Evolutionary conservation across 2,329 filamentous ascomycete genomes (phyloP).

Genomic region (Drechslerella dactyloides): DNA sequence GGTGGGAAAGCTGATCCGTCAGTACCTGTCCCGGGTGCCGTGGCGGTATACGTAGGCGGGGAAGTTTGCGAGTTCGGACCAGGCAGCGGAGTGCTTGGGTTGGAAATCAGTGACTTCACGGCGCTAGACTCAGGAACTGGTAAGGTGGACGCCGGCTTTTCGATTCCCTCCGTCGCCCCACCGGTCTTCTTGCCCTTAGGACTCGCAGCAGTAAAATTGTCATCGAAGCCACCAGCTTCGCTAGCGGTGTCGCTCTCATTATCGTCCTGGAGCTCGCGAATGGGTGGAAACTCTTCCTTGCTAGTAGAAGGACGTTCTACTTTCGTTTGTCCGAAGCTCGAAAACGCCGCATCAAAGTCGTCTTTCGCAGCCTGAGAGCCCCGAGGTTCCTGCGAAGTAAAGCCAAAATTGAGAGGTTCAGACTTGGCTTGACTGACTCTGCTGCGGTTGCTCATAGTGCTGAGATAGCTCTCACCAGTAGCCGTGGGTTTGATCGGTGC

Average conservation of each 20-base stretch:
- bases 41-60: slow-evolving; percentile 66
- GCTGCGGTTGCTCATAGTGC: slow-evolving; percentile 61
- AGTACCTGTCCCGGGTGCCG: slow-evolving; percentile 53
- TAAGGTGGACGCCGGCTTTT: slow-evolving; percentile 57
- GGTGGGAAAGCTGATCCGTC: slow-evolving; percentile 62
- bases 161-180: slow-evolving; percentile 58
- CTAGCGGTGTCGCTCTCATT: slow-evolving; percentile 84
- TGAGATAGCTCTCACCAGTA: slow-evolving; percentile 58
- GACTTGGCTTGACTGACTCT: slow-evolving; percentile 57
- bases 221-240: slow-evolving; percentile 84
- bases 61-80: slow-evolving; percentile 65
- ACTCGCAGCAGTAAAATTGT: slow-evolving; percentile 80
- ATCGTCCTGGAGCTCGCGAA: slow-evolving; percentile 80
- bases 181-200: slow-evolving; percentile 55
- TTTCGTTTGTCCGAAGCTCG: slow-evolving; percentile 68
- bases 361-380: slow-evolving; percentile 66
- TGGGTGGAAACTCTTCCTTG: slow-evolving; percentile 86
- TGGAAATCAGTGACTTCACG: slow-evolving; percentile 56
- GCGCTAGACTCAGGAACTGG: slow-evolving; percentile 58
- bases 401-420: slow-evolving; percentile 59
- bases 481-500: slow-evolving; percentile 62
- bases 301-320: slow-evolving; percentile 64
- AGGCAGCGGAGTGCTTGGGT: slow-evolving; percentile 60
- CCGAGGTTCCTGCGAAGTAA: slow-evolving; percentile 56
- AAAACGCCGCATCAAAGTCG: slow-evolving; percentile 85